Evolutionary conservation across 106 monocot genomes (phyloP).

Genomic region (Phalaenopsis equestris): DNA sequence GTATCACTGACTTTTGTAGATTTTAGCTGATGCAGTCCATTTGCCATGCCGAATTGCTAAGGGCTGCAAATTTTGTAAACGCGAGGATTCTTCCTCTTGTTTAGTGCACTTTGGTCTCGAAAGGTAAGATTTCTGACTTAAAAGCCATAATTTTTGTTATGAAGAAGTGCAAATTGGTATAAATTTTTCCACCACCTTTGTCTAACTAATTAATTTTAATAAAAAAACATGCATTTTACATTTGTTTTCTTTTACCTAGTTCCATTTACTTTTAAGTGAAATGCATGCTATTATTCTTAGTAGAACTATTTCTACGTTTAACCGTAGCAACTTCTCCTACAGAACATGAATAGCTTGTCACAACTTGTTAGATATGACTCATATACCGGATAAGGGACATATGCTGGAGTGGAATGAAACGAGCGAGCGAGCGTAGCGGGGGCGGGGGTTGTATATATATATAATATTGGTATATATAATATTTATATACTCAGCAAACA

Average conservation of each 20-base stretch:
- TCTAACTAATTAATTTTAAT: not conserved
- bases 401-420: no score
- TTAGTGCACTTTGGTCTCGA: constrained; percentile 79
- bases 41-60: constrained; percentile 88
- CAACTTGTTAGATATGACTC: no score
- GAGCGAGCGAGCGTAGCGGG: no score
- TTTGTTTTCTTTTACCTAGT: not conserved
- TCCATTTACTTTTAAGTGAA: not conserved
- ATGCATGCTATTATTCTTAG: not conserved
- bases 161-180: not conserved
- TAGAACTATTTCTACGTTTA: not conserved
- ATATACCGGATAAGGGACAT: no score
- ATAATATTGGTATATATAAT: no score
- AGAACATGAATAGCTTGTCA: not conserved
- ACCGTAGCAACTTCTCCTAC: not conserved
- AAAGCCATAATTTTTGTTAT: not conserved
- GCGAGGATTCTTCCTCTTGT: constrained; percentile 76
- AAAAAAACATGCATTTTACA: not conserved
- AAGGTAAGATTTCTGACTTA: constrained; percentile 28
- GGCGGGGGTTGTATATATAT: no score
- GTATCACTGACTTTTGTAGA: constrained; percentile 23
- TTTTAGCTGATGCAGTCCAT: constrained; percentile 77
- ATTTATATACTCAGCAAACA: no score
- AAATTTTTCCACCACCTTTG: not conserved
- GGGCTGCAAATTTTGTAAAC: constrained; percentile 85